Conservation (phyloP, 2,329 filamentous ascomycete species). For the Didymosphaeria variabile region DNA sequence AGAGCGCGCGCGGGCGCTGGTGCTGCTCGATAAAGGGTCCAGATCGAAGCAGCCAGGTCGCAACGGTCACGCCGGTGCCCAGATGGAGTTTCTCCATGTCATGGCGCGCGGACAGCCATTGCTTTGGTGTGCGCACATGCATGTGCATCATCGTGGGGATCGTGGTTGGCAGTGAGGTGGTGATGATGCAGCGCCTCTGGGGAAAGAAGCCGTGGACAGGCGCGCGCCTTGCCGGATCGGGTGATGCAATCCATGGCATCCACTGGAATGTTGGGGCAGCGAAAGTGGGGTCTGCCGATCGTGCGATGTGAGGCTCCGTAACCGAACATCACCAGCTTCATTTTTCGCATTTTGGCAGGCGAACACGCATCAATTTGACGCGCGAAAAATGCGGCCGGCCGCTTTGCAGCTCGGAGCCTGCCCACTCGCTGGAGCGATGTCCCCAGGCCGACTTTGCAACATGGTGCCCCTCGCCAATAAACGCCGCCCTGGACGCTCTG, state of each 20-base stretch:
- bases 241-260: slow-evolving; percentile 13
- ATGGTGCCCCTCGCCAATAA: slow-evolving; percentile 8
- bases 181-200: slow-evolving; percentile 15
- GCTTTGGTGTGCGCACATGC: slow-evolving; percentile 9
- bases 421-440: slow-evolving; percentile 18
- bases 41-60: slow-evolving; percentile 1
- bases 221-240: slow-evolving; percentile 11
- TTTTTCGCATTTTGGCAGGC: slow-evolving; percentile 21
- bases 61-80: slow-evolving; percentile 8
- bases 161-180: slow-evolving; percentile 6
- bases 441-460: slow-evolving; percentile 5
- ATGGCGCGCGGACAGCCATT: slow-evolving; percentile 6
- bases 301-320: slow-evolving; percentile 7
- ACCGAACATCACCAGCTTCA: slow-evolving; percentile 14
- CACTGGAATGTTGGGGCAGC: slow-evolving; percentile 3
- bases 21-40: background rate
- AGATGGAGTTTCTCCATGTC: background rate
- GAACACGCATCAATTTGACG: slow-evolving; percentile 7
- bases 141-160: background rate
- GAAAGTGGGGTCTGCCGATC: slow-evolving; percentile 17
- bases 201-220: background rate
- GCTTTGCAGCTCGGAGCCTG: background rate
- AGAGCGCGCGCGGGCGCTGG: background rate
- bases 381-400: slow-evolving; percentile 18
- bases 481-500: background rate